Conservation (phyloP, 805 yeast genomes). For the Brettanomyces nanus region DNA sequence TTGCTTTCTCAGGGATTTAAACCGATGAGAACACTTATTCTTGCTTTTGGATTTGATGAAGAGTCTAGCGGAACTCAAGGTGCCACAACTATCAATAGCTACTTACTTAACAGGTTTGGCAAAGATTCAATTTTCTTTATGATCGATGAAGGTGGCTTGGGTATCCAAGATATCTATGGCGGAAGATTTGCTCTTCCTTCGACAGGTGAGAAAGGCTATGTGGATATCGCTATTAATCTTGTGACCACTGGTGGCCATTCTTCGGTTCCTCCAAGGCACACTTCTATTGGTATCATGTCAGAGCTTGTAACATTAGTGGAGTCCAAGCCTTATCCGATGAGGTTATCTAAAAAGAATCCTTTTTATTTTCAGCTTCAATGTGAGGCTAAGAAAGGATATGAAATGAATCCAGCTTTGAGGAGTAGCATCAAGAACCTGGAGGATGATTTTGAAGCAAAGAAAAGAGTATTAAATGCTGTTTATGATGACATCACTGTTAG, state of each 20-base stretch:
- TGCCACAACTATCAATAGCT: conserved; percentile 36
- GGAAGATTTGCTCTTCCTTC: conserved; percentile 32
- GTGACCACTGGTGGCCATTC: conserved; percentile 43
- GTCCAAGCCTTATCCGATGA: conserved; percentile 40
- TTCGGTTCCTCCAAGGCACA: conserved; percentile 39
- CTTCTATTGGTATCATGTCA: conserved; percentile 37
- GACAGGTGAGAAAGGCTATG: conserved; percentile 40
- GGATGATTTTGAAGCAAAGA: conserved; percentile 25
- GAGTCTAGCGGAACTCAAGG: conserved; percentile 60
- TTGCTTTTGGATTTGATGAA: conserved; percentile 72
- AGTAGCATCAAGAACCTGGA: conserved; percentile 28
- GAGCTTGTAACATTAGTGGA: conserved; percentile 41
- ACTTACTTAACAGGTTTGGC: conserved; percentile 31
- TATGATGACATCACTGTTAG: conserved; percentile 15
- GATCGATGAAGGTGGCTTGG: conserved; percentile 37
- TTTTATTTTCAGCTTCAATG: conserved; percentile 48
- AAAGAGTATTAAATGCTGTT: conserved; percentile 25
- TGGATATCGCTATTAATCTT: conserved; percentile 31
- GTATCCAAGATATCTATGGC: conserved; percentile 30
- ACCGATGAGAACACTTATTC: conserved; percentile 55
- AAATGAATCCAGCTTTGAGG: conserved; percentile 20
- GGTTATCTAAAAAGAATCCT: conserved; percentile 49
- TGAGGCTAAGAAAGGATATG: conserved; percentile 40
- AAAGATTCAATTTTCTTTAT: conserved; percentile 31
- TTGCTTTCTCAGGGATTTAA: conserved; percentile 41